Evolutionary conservation across 2,329 filamentous ascomycete species (phyloP).

Genomic region (Exophiala calicioides): DNA sequence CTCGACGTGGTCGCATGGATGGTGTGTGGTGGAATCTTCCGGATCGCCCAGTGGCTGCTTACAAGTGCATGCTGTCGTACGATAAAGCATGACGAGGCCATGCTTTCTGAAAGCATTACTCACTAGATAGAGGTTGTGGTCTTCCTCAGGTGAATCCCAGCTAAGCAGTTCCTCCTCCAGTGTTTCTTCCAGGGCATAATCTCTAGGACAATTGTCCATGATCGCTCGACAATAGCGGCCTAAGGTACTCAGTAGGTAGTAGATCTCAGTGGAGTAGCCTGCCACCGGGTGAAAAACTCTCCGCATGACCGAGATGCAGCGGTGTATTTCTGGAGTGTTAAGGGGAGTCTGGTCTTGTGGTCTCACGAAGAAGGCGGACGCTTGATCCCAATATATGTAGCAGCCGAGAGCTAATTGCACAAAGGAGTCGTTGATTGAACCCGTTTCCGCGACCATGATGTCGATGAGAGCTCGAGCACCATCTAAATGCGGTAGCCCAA

Average conservation of each 20-base stretch:
- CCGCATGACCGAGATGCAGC: conserved; percentile 2
- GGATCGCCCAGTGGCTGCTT: no score
- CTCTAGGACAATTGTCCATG: no score
- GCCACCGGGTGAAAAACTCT: conserved; percentile 1
- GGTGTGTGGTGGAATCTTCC: no score
- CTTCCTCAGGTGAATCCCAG: conserved; percentile 4
- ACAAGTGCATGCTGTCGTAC: conserved; percentile 42
- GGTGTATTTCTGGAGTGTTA: conserved; percentile 2
- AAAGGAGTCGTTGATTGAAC: not conserved
- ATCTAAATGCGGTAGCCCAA: no score
- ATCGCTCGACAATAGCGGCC: conserved; percentile 2
- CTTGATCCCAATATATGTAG: conserved; percentile 7
- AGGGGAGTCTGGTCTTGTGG: conserved; percentile 1
- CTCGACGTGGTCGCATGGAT: no score
- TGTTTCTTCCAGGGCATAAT: no score
- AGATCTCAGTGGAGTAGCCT: conserved; percentile 5
- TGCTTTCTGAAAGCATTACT: conserved; percentile 2
- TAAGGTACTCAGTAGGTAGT: conserved; percentile 4
- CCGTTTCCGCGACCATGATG: no score
- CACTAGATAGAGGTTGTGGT: conserved; percentile 4
- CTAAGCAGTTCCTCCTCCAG: not conserved
- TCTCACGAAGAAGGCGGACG: conserved; percentile 1
- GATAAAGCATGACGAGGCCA: conserved; percentile 5
- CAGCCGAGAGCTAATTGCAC: not conserved
- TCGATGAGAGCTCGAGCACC: no score